Evolutionary conservation across 2,329 filamentous ascomycete species (phyloP).

Genomic region (Trichoderma arundinaceum): DNA sequence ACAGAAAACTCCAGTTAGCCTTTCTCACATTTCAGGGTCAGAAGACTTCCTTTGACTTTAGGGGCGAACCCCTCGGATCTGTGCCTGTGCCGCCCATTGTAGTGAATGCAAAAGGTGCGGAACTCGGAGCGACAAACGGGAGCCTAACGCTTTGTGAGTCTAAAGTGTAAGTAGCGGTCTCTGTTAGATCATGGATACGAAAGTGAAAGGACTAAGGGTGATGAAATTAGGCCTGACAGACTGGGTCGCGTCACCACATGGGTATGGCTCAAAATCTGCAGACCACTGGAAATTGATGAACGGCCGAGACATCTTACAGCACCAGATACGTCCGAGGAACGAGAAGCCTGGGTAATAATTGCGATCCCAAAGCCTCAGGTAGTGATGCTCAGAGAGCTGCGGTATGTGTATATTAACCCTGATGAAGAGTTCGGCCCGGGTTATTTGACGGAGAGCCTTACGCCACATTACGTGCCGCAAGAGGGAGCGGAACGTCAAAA

Average conservation of each 20-base stretch:
- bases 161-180: constrained; percentile 33
- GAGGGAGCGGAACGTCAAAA: not conserved
- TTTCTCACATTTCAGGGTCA: constrained; percentile 35
- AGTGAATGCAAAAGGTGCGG: not conserved
- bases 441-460: not conserved
- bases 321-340: constrained; percentile 28
- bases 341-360: constrained; percentile 34
- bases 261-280: constrained; percentile 39
- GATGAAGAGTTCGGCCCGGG: not conserved
- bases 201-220: not conserved
- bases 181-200: too few relatives aligned
- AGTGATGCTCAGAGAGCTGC: constrained; percentile 36
- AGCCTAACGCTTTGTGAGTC: constrained; percentile 36
- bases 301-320: constrained; percentile 5
- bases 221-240: not conserved
- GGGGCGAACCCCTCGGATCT: constrained; percentile 10
- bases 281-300: constrained; percentile 32
- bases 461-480: not conserved
- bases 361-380: constrained; percentile 35
- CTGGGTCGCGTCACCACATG: constrained; percentile 31
- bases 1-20: constrained; percentile 37
- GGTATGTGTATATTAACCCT: not conserved
- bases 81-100: not conserved
- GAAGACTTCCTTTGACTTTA: not conserved
- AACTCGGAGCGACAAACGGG: constrained; percentile 31